Conservation (phyloP, 805 yeast genomes). For the Isabelozyma heimii region DNA sequence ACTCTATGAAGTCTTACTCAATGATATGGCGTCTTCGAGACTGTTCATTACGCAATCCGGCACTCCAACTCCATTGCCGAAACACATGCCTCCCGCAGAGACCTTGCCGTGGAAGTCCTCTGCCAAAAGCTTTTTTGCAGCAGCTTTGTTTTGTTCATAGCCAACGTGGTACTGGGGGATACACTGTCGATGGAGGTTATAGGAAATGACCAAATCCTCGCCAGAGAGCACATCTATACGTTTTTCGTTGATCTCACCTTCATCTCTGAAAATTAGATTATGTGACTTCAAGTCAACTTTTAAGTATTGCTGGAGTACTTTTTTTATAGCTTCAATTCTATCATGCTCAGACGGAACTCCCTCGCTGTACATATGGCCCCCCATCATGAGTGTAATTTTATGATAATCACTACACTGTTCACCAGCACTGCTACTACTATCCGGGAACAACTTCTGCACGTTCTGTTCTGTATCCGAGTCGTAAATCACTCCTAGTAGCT, state of each 20-base stretch:
- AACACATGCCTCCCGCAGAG: conserved; percentile 75
- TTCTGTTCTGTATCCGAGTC: conserved; percentile 81
- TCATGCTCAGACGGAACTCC: conserved; percentile 28
- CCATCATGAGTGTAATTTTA: conserved; percentile 85
- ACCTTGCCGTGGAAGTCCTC: conserved; percentile 34
- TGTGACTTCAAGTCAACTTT: conserved; percentile 16
- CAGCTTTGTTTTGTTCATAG: conserved; percentile 44
- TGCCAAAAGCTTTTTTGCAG: conserved; percentile 29
- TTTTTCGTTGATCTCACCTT: conserved; percentile 11
- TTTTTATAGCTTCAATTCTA: conserved; percentile 23
- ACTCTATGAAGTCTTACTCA: too few relatives aligned
- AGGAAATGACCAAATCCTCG: conserved; percentile 30
- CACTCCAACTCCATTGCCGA: conserved; percentile 78
- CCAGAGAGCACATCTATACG: conserved; percentile 8
- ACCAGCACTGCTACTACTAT: too few relatives aligned
- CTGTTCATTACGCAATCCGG: conserved; percentile 79
- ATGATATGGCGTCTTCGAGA: conserved; percentile 48
- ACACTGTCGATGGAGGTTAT: conserved; percentile 43
- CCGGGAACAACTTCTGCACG: conserved; percentile 10
- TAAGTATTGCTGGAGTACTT: conserved; percentile 21
- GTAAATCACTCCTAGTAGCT: conserved; percentile 80
- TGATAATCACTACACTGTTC: conserved; percentile 38
- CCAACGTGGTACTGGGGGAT: conserved; percentile 83
- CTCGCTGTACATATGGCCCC: conserved; percentile 60
- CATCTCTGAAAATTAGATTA: conserved; percentile 25